Evolutionary conservation across 1,284 basidiomycete species (phyloP).

Genomic region (Apiotrichum laibachii): DNA sequence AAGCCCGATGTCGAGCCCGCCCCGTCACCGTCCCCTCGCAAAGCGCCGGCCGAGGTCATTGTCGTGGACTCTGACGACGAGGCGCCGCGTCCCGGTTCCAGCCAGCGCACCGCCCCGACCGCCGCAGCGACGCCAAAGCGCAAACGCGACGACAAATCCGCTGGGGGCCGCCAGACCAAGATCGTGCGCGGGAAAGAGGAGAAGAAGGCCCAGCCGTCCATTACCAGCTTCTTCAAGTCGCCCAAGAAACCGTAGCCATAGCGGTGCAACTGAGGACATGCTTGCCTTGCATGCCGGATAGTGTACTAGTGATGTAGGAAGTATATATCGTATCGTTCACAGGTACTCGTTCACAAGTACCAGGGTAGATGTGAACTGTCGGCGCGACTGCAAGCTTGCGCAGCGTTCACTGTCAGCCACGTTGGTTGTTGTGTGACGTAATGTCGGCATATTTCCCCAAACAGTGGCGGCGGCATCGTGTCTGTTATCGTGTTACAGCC

Average conservation of each 20-base stretch:
- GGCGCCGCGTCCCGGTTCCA: neutral
- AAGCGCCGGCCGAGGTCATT: neutral
- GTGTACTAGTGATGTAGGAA: no score
- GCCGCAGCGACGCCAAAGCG: slow-evolving; percentile 1
- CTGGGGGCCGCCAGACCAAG: slow-evolving; percentile 38
- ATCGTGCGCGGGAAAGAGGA: slow-evolving; percentile 29
- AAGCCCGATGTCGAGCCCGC: neutral
- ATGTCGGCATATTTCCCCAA: no score
- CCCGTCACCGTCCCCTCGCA: neutral
- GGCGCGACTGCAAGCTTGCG: no score
- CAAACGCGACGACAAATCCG: slow-evolving; percentile 6
- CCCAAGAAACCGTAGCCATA: slow-evolving; percentile 19
- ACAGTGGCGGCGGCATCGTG: no score
- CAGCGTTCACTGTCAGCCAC: no score
- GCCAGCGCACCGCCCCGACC: neutral
- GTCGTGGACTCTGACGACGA: slow-evolving; percentile 7
- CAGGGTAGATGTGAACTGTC: no score
- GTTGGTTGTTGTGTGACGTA: no score
- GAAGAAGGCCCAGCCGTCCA: slow-evolving; percentile 35
- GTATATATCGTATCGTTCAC: no score
- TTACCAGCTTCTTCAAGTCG: slow-evolving; percentile 41
- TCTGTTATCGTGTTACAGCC: no score
- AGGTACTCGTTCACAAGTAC: no score
- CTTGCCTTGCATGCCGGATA: neutral
- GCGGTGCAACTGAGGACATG: no score